Base-by-base conservation (phyloP, 139 green algal genomes). In the Picochlorum sp. region DNA sequence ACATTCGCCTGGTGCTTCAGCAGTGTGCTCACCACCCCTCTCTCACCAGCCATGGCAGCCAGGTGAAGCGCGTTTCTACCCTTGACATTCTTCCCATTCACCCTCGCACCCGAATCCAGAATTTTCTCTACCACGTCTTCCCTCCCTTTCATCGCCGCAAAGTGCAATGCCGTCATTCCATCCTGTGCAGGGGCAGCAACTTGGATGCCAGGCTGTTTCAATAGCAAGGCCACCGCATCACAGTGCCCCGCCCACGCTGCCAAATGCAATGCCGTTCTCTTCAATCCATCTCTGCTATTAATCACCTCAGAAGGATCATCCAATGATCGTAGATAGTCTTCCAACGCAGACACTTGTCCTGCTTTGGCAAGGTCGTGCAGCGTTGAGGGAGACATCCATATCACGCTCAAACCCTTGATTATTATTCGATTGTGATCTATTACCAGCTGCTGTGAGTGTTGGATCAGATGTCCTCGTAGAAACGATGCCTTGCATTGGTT, bases 151-250 rank as follows among this genome's bases (percentile, higher is more conserved):
- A 79, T 69, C 0, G 81, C 80, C 2, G 81, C 81, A 72, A 90
- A 90, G 58, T 92, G 86, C 56, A 94, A 68, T 0, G 83, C 74
- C 18, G 60, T 90, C 76, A 87, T 85, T 67, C 90, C 80, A 56
- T 92, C 87, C 45, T 75, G 67, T 0, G 84, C 87, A 1, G 51
- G 55, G 0, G 68, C 69, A 1, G 59, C 66, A 2, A 67, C 26
- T 10, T 78, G 16, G 52, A 49, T 57, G 14, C 80, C 77, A 3
- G 84, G 76, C 0, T 41, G 34, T 41, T 70, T 77, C 15, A 92
- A 41, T 61, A 94, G 71, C 23, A 81, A 62, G 49, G 86, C 83
- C 7, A 90, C 69, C 2, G 71, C 63, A 13, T 89, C 78, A 50
- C 81, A 65, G 11, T 71, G 67, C n/a, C 85, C 87, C n/a, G 84